Conservation (phyloP, 805 yeast genomes). For the Myxozyma melibiosi region DNA sequence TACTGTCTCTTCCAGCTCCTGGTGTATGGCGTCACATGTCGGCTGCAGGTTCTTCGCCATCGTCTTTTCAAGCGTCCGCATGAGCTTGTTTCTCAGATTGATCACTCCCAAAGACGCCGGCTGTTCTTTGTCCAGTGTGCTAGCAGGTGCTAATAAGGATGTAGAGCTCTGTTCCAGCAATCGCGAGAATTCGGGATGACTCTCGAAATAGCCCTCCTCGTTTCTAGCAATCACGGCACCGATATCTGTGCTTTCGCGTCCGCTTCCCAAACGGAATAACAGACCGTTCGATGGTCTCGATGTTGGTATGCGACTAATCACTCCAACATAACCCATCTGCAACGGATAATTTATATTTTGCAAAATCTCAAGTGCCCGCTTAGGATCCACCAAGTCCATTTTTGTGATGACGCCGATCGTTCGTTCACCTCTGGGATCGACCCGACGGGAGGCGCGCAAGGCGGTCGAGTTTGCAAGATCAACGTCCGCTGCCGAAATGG, state of each 20-base stretch:
- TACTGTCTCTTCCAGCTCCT: conserved; percentile 89
- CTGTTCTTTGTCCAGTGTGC: not conserved
- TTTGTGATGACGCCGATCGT: conserved; percentile 97
- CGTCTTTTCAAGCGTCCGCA: conserved; percentile 82
- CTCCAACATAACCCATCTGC: conserved; percentile 97
- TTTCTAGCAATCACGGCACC: conserved; percentile 48
- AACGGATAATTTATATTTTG: conserved; percentile 84
- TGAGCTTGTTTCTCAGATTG: conserved; percentile 73
- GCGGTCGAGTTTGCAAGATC: conserved; percentile 97
- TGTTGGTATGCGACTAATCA: conserved; percentile 78
- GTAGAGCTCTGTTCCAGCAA: not conserved
- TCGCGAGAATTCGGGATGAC: conserved; percentile 54
- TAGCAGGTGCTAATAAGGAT: not conserved
- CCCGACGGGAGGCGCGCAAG: conserved; percentile 79
- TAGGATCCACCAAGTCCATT: conserved; percentile 83
- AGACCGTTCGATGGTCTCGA: conserved; percentile 12
- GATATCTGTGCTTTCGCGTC: conserved; percentile 60
- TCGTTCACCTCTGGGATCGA: conserved; percentile 93
- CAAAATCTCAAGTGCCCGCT: conserved; percentile 65
- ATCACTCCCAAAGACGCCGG: conserved; percentile 67
- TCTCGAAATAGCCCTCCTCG: conserved; percentile 65
- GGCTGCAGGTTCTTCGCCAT: conserved; percentile 90
- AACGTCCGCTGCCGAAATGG: conserved; percentile 97
- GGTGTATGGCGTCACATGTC: conserved; percentile 79
- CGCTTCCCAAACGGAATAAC: conserved; percentile 17